These are phyloP conservation scores for Nannochloris sp. DNA, from an alignment of 139 green algal genomes.

Conservation along the genomic window DNA sequence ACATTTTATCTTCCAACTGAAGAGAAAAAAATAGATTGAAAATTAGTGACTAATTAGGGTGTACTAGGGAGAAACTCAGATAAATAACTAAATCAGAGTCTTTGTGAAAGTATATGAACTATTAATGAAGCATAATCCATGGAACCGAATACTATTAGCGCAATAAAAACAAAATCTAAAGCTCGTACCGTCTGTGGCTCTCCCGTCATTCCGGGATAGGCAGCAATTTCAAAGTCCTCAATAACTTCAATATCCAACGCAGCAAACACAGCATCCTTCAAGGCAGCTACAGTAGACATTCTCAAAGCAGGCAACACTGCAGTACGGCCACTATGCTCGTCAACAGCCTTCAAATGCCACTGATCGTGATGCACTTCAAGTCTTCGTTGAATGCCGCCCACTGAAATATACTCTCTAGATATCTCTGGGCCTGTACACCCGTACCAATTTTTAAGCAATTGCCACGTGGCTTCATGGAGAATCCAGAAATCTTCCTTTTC, in stretches of 20 bases:
- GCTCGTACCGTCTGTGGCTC: not conserved
- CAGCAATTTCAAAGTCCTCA: constrained; percentile 32
- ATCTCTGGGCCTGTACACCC: constrained; percentile 34
- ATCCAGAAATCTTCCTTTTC: constrained; percentile 36
- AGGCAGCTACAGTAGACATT: constrained; percentile 32
- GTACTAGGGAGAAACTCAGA: not conserved
- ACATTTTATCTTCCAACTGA: constrained; percentile 10
- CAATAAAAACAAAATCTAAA: not conserved
- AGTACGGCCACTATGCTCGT: not conserved
- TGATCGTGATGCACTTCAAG: constrained; percentile 16
- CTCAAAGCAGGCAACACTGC: not conserved
- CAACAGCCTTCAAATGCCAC: not conserved
- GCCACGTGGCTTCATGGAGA: constrained; percentile 34
- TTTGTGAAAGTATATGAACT: not conserved
- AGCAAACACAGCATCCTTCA: constrained; percentile 44
- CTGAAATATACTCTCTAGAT: constrained; percentile 11
- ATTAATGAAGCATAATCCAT: not conserved
- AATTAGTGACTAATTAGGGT: not conserved
- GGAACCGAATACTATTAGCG: not conserved
- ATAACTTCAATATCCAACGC: constrained; percentile 27
- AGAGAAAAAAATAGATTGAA: not conserved
- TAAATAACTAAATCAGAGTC: no score
- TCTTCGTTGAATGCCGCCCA: not conserved
- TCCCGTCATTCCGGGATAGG: constrained; percentile 21
- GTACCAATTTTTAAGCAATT: constrained; percentile 46